Conservation (phyloP, 129 eudicot genomes). For the Ambrosia trifida region DNA sequence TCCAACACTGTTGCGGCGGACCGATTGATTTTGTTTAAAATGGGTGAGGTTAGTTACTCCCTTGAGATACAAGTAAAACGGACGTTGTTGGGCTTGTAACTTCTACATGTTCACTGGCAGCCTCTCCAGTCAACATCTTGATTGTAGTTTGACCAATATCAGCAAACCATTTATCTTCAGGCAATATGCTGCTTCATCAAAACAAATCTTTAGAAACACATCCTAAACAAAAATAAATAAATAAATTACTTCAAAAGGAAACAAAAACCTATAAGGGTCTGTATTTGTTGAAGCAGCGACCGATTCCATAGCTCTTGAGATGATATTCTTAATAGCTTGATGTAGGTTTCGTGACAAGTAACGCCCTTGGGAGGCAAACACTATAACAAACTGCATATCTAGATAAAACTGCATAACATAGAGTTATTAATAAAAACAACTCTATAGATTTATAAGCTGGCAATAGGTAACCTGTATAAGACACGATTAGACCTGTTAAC, state of each 20-base stretch:
- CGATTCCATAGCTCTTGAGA: constrained; percentile 63
- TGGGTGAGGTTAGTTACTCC: constrained; percentile 33
- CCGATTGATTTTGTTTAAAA: not conserved
- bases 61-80: constrained; percentile 41
- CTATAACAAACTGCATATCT: constrained; percentile 80
- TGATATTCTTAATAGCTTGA: constrained; percentile 68
- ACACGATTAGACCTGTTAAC: too few species aligned
- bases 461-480: too few species aligned
- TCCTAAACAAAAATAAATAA: not conserved
- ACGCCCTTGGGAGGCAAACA: constrained; percentile 81
- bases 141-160: constrained; percentile 69
- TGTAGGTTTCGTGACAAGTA: constrained; percentile 74
- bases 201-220: constrained; percentile 1
- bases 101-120: constrained; percentile 35
- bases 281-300: constrained; percentile 55
- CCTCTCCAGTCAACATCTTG: constrained; percentile 64
- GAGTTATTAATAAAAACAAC: not conserved
- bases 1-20: too few species aligned
- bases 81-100: constrained; percentile 61
- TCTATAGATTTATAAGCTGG: too few species aligned
- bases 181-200: constrained; percentile 54
- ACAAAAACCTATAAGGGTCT: constrained; percentile 64
- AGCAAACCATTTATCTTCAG: constrained; percentile 91
- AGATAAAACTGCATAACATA: constrained; percentile 69
- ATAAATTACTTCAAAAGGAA: not conserved